phyloP scores from a whole-genome alignment of 2,329 filamentous ascomycete species.

The Arthrobotrys entomopaga region DNA sequence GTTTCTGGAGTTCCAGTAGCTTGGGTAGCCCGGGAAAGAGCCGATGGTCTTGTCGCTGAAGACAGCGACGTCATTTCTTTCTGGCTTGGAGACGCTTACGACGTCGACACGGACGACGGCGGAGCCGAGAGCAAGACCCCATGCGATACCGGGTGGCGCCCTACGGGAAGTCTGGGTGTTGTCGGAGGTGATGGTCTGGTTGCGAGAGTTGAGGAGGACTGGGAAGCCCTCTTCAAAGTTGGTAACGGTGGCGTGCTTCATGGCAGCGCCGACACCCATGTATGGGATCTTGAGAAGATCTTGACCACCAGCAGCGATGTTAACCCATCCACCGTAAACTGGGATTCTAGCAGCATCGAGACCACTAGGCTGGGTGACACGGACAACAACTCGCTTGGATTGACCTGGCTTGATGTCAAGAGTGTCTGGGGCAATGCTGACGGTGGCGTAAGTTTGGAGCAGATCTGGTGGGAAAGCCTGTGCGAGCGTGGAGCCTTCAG shows the following conservation, averaged over 20 bases:
- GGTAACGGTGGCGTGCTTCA: conserved; percentile 51
- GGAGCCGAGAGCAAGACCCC: conserved; percentile 44
- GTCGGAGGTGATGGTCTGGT: conserved; percentile 25
- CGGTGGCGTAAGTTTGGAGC: conserved; percentile 55
- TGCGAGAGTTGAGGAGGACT: conserved; percentile 38
- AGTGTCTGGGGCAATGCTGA: conserved; percentile 58
- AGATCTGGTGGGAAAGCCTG: conserved; percentile 57
- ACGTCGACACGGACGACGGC: conserved; percentile 44
- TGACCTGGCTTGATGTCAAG: conserved; percentile 59
- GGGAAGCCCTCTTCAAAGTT: conserved; percentile 47
- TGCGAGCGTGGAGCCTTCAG: conserved; percentile 52
- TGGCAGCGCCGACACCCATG: conserved; percentile 42
- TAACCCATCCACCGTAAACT: conserved; percentile 65
- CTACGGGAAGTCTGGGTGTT: conserved; percentile 23
- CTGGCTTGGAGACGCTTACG: conserved; percentile 36
- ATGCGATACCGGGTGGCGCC: conserved; percentile 31
- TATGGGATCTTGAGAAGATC: conserved; percentile 65
- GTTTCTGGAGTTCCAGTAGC: conserved; percentile 51
- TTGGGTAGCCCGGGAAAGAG: conserved; percentile 45
- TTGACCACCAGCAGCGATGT: conserved; percentile 62
- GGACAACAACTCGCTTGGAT: conserved; percentile 62
- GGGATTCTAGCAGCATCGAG: conserved; percentile 63
- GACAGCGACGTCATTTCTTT: conserved; percentile 39
- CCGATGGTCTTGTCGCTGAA: conserved; percentile 47
- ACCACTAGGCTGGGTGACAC: conserved; percentile 61